Percentiles rank a stretch among this genome's conserved stretches.
phyloP scores from a whole-genome alignment of 2,329 filamentous ascomycete species.

The Exophiala lecanii-corni region DNA sequence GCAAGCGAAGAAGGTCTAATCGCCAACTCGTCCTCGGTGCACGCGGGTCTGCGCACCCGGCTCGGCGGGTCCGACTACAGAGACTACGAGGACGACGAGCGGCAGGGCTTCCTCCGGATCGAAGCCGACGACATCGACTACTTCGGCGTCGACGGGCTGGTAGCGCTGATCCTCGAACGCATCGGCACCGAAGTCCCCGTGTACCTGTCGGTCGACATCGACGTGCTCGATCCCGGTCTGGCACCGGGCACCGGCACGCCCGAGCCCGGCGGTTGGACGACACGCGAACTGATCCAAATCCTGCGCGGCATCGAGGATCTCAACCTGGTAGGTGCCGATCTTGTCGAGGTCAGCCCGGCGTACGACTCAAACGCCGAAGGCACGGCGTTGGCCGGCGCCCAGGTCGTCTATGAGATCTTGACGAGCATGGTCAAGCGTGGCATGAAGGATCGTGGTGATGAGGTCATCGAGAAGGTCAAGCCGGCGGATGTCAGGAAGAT shows the following conservation, averaged over 20 bases:
- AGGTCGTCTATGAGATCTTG: slow-evolving; percentile 81
- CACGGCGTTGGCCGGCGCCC: slow-evolving; percentile 76
- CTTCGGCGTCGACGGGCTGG: slow-evolving; percentile 65
- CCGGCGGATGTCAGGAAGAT: slow-evolving; percentile 15
- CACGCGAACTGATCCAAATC: slow-evolving; percentile 78
- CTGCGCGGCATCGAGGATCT: slow-evolving; percentile 74
- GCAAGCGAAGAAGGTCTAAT: slow-evolving; percentile 77
- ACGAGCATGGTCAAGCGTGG: slow-evolving; percentile 53
- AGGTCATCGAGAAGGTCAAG: slow-evolving; percentile 16
- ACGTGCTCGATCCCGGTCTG: slow-evolving; percentile 70
- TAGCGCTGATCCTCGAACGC: slow-evolving; percentile 63
- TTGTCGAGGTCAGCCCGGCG: slow-evolving; percentile 82
- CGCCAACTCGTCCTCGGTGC: slow-evolving; percentile 67
- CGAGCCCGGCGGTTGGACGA: slow-evolving; percentile 88
- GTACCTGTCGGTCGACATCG: slow-evolving; percentile 76
- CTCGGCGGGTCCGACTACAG: slow-evolving; percentile 61
- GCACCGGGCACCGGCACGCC: slow-evolving; percentile 78
- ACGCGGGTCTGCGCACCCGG: slow-evolving; percentile 76
- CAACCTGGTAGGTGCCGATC: slow-evolving; percentile 83
- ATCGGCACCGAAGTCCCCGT: slow-evolving; percentile 73
- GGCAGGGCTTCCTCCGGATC: slow-evolving; percentile 75
- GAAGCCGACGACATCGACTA: slow-evolving; percentile 85
- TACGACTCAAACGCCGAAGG: slow-evolving; percentile 78
- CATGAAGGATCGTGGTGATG: slow-evolving; percentile 30
- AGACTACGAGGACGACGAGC: slow-evolving; percentile 68